Conservation (phyloP, 257 asterid genomes). For the Solanum chmielewskii region DNA sequence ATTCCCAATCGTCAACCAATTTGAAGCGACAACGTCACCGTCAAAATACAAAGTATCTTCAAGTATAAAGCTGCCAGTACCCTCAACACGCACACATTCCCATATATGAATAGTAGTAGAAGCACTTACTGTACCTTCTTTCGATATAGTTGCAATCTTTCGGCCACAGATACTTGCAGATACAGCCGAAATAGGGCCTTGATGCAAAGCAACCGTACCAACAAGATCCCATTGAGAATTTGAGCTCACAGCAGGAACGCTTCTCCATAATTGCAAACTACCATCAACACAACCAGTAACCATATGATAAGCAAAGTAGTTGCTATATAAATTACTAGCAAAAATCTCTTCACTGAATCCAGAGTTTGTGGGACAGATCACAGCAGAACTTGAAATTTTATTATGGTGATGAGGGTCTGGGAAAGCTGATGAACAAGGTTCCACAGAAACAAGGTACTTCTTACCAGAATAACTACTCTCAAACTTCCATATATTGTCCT, state of each 20-base stretch:
- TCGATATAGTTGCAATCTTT: conserved; percentile 58
- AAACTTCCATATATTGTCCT: conserved; percentile 31
- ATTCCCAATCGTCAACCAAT: conserved; percentile 67
- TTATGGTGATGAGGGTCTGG: conserved; percentile 50
- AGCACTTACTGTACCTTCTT: conserved; percentile 16
- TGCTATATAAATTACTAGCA: conserved; percentile 23
- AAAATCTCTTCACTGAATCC: conserved; percentile 27
- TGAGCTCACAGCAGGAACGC: conserved; percentile 43
- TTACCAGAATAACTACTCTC: conserved; percentile 46
- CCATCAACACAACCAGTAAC: conserved; percentile 67
- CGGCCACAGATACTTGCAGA: conserved; percentile 59
- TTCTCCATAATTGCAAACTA: conserved; percentile 74
- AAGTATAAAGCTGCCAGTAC: conserved; percentile 57
- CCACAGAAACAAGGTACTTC: conserved; percentile 38
- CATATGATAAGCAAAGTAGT: conserved; percentile 64
- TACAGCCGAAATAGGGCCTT: conserved; percentile 43
- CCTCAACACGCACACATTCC: conserved; percentile 59
- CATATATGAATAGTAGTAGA: conserved; percentile 47
- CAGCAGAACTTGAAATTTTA: conserved; percentile 56
- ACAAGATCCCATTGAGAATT: conserved; percentile 64
- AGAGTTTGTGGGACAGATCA: conserved; percentile 40
- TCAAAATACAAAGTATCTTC: conserved; percentile 65
- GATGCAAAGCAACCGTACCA: conserved; percentile 53
- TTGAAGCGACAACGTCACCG: conserved; percentile 50
- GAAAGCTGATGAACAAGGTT: conserved; percentile 58